Evolutionary conservation across 108 stramenopile species (phyloP), one percentile per base, ranked within the genome.

Genomic region (Conticribra guillardii): DNA sequence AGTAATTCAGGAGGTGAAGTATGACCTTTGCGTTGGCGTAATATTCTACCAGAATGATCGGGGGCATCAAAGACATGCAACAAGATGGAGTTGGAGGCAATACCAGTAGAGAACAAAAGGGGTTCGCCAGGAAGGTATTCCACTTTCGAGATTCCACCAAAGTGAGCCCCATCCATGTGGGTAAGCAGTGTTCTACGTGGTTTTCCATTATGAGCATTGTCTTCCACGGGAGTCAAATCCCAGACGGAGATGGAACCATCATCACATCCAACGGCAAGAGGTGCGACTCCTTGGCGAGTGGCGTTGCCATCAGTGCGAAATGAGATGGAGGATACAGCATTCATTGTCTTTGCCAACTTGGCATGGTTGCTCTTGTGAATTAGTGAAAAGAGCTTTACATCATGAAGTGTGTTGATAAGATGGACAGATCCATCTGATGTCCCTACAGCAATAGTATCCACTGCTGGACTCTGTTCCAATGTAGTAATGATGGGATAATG

Each of bases 41-140:
- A 59, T 21, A 92, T 66, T 22, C 91, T 64, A 28, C 86, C 91
- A 2, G 91, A 85, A 80, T 91, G 87, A 76, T 95, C 89, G 8
- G 90, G 90, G 51, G 77, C 87, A 74, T 95, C 94, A 80, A 92
- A 95, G 23, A 92, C 84, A 57, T 88, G 89, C 76, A 92, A 82
- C 17, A 88, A 44, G 1, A 95, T 64, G 9, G 80, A 65, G 60
- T 95, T 95, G 19, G 89, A 91, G 9, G 74, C 48, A 8, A 68
- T 80, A 33, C 91, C 91, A 3, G 86, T 86, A 7, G 91, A 90
- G 9, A 95, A 19, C 4, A 92, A 62, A 1, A 95, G 61, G 0
- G 94, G 94, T 71, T 95, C 94, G 53, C 89, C 87, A 1, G 89
- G 88, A 51, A 95, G 53, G 69, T 85, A 95, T 56, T 81, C 72